Evolutionary conservation across 2,329 filamentous ascomycete species (phyloP), one percentile per base, ranked within the genome.

Genomic region (Trichoderma koningiopsis): DNA sequence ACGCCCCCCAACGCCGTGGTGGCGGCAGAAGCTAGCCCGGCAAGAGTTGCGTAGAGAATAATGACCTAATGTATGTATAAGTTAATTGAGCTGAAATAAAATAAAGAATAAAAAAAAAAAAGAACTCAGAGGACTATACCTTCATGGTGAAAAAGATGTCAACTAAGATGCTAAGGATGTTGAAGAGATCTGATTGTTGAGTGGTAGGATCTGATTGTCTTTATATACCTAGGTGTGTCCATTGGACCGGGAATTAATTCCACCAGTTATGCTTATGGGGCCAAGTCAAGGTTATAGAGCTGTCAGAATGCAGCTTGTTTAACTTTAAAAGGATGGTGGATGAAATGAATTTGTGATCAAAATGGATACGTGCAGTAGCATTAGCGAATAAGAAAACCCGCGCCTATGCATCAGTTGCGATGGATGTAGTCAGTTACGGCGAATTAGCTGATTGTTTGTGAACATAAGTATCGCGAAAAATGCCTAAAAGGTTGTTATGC

Each of bases 321-420:
- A 35, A 66, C 63, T 66, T 3, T 13, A 66, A 49, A 49, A 66
- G 63, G 63, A 57, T 66, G 63, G 63, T 66, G 63, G 63, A 37
- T 57, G 16, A 1, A 56, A 22, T 33, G 22, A 43, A 43, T 43
- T 57, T 33, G 8, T 24, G 62, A 57, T 65, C 8, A 65, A 5
- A 6, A 35, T 29, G 53, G n/a, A 53, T 53, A 49, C 37, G 37
- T 8, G 6, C 19, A 14, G 47, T 65, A 47, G 19, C 63, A n/a
- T 29, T 29, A 53, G 33, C 19, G 22, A 22, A 49, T 31, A n/a
- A 22, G 6, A 27, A 4, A 59, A 7, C n/a, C 35, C 35, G 35
- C 11, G 16, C 22, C 19, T n/a, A 37, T 19, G 55, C 37, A 62
- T 22, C 37, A 22, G 29, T 6, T 31, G 19, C 37, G 27, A 47